Conservation (phyloP, 176 grass and related monocot species). For the Poa annua region DNA sequence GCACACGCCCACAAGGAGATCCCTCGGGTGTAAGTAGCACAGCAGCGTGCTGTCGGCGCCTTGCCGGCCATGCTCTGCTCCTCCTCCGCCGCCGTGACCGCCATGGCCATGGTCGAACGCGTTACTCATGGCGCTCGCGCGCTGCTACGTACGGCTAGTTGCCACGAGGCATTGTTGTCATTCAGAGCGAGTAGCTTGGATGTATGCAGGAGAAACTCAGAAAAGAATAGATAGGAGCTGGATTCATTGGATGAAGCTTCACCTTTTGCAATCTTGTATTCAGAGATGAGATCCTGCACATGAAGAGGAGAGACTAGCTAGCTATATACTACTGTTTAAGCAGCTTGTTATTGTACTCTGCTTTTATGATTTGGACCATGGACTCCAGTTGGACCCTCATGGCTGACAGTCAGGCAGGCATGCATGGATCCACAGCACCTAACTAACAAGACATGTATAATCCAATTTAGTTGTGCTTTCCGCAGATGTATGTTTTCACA, state of each 20-base stretch:
- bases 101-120: not conserved
- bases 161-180: too few species aligned
- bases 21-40: slow-evolving; percentile 73
- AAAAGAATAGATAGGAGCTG: not conserved
- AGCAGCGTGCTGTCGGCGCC: slow-evolving; percentile 1
- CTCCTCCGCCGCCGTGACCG: not conserved
- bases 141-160: too few species aligned
- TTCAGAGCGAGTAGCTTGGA: not conserved
- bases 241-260: slow-evolving; percentile 1
- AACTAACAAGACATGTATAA: not conserved
- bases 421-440: too few species aligned
- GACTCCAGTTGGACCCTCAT: not conserved
- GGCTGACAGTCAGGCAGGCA: not conserved
- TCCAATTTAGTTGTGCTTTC: not conserved
- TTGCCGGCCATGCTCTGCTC: not conserved
- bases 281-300: not conserved
- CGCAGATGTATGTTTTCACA: too few species aligned
- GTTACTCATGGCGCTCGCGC: slow-evolving; percentile 28
- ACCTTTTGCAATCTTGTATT: not conserved
- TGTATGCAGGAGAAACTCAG: not conserved
- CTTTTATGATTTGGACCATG: slow-evolving; percentile 10
- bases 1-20: slow-evolving; percentile 75
- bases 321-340: not conserved
- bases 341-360: slow-evolving; percentile 1
- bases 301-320: not conserved